These are phyloP conservation scores for Pyronema omphalodes DNA, from an alignment of 495 filamentous ascomycete species.

Conservation along the genomic window DNA sequence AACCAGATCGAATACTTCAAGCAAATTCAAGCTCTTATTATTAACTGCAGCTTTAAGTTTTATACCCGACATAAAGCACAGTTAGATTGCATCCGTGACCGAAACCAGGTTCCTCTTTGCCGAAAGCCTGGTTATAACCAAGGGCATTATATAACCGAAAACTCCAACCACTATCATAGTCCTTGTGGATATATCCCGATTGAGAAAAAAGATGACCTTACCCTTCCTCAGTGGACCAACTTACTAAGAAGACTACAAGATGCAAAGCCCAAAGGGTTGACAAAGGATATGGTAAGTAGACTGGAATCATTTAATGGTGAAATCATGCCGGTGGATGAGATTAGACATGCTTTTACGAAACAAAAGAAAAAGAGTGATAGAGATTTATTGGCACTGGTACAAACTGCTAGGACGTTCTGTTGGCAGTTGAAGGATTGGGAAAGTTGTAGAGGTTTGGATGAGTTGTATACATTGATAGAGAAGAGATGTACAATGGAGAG, in stretches of 20 bases:
- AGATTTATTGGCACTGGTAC: slow-evolving; percentile 21
- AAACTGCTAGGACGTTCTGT: slow-evolving; percentile 21
- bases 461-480: slow-evolving; percentile 16
- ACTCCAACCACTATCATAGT: too few species aligned
- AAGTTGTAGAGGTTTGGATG: slow-evolving; percentile 17
- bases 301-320: slow-evolving; percentile 22
- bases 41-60: slow-evolving; percentile 15
- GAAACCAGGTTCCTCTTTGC: slow-evolving; percentile 9
- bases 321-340: slow-evolving; percentile 22
- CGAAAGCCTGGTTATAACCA: slow-evolving; percentile 4
- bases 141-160: too few species aligned
- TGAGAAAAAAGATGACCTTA: slow-evolving; percentile 13
- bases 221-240: slow-evolving; percentile 22
- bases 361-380: slow-evolving; percentile 21
- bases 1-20: slow-evolving; percentile 18
- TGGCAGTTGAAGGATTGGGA: slow-evolving; percentile 24
- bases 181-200: slow-evolving; percentile 1
- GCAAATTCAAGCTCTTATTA: slow-evolving; percentile 16
- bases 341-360: slow-evolving; percentile 21
- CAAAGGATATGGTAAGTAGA: slow-evolving; percentile 16
- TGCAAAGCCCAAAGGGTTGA: slow-evolving; percentile 10
- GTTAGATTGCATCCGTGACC: slow-evolving; percentile 16
- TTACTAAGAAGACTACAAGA: slow-evolving; percentile 20
- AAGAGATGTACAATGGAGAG: background rate
- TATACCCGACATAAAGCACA: slow-evolving; percentile 13